Percentiles rank a stretch among this genome's conserved stretches.
phyloP scores from a whole-genome alignment of 1,284 basidiomycete genomes.

The Phellopilus nigrolimitatus region DNA sequence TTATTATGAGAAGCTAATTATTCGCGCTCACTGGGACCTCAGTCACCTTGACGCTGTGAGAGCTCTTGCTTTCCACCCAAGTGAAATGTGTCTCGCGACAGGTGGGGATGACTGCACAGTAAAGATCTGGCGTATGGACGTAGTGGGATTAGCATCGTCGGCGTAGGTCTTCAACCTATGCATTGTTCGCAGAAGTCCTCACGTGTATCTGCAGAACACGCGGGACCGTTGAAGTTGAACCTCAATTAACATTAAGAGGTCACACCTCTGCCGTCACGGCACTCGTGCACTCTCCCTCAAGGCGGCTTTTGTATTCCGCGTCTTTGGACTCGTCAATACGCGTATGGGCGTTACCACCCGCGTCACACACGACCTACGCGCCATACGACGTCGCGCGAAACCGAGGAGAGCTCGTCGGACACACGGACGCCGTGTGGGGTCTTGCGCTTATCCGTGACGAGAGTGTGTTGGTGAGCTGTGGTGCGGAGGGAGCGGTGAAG shows the following conservation, averaged over 20 bases:
- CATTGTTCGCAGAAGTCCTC: slow-evolving; percentile 19
- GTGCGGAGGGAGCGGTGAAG: slow-evolving; percentile 89
- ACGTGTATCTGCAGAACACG: slow-evolving; percentile 43
- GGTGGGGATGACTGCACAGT: slow-evolving; percentile 95
- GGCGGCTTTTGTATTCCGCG: slow-evolving; percentile 81
- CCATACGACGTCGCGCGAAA: slow-evolving; percentile 79
- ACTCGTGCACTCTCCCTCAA: slow-evolving; percentile 76
- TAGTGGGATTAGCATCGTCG: slow-evolving; percentile 63
- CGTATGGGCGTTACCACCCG: slow-evolving; percentile 78
- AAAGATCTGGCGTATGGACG: slow-evolving; percentile 91
- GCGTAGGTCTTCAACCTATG: slow-evolving; percentile 45
- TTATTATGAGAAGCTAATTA: slow-evolving; percentile 14
- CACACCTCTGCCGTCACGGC: slow-evolving; percentile 92
- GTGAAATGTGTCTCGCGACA: slow-evolving; percentile 78
- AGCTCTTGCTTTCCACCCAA: slow-evolving; percentile 83
- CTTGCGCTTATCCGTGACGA: slow-evolving; percentile 74
- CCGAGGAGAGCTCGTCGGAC: slow-evolving; percentile 81
- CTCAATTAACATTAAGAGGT: slow-evolving; percentile 87
- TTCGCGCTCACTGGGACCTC: slow-evolving; percentile 26
- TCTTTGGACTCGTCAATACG: slow-evolving; percentile 92
- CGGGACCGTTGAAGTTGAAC: slow-evolving; percentile 77
- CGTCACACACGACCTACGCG: slow-evolving; percentile 77
- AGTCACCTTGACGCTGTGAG: slow-evolving; percentile 94
- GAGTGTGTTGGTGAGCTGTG: slow-evolving; percentile 81
- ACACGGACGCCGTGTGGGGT: slow-evolving; percentile 96